phyloP scores from a whole-genome alignment of 2,329 filamentous ascomycete genomes.

The Aspergillus ruber region DNA sequence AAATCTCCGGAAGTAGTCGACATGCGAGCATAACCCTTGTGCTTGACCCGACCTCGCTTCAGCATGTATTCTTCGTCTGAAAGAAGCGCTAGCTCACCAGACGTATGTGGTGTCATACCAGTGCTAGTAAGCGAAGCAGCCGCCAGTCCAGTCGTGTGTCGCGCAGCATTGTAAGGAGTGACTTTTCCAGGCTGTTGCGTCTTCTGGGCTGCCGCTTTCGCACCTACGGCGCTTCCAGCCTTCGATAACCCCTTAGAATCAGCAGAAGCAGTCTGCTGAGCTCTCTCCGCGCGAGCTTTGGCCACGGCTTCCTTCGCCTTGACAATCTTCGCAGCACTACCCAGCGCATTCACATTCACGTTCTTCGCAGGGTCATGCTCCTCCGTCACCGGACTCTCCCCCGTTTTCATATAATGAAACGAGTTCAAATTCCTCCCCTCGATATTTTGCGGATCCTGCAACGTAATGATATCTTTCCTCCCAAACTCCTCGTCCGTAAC shows the following conservation, averaged over 20 bases:
- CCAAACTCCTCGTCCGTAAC: conserved; percentile 81
- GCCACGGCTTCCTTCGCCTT: conserved; percentile 93
- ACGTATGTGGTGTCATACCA: conserved; percentile 85
- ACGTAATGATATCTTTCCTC: conserved; percentile 85
- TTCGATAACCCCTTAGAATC: conserved; percentile 22
- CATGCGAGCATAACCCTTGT: conserved; percentile 85
- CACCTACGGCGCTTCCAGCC: conserved; percentile 9
- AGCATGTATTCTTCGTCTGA: conserved; percentile 97
- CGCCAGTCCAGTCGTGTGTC: conserved; percentile 82
- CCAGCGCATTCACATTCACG: conserved; percentile 75
- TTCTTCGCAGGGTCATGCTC: conserved; percentile 53
- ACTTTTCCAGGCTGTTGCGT: conserved; percentile 26
- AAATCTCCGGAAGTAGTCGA: conserved; percentile 78
- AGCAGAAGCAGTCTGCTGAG: conserved; percentile 53
- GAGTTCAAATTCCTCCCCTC: conserved; percentile 73
- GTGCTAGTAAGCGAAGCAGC: conserved; percentile 95
- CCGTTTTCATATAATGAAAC: conserved; percentile 86
- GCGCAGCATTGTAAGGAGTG: conserved; percentile 72
- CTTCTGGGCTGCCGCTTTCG: conserved; percentile 13
- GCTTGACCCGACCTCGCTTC: conserved; percentile 79
- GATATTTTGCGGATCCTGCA: conserved; percentile 92
- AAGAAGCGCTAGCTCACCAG: conserved; percentile 74
- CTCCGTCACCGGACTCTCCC: conserved; percentile 60
- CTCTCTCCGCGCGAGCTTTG: conserved; percentile 70
- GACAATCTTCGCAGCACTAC: conserved; percentile 73